phyloP scores from a whole-genome alignment of 2,329 filamentous ascomycete genomes.

The Akanthomyces dipterigenus region DNA sequence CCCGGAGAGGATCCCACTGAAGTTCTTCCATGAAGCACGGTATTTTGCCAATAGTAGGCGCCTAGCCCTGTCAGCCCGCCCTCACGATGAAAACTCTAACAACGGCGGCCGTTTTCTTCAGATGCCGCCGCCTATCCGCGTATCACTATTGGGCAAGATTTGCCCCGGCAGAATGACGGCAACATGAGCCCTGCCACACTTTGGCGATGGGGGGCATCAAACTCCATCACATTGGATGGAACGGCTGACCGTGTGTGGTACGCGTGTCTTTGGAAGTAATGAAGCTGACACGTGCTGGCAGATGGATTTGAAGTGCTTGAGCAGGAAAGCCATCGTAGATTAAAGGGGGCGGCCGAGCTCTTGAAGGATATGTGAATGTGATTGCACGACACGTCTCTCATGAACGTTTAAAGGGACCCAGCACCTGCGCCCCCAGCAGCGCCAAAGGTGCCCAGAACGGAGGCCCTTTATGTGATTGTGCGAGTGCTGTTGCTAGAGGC shows the following conservation, averaged over 20 bases:
- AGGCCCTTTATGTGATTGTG: too few species aligned
- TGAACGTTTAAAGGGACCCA: too few species aligned
- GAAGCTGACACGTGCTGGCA: background rate
- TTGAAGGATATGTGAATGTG: background rate
- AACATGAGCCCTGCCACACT: slow-evolving; percentile 15
- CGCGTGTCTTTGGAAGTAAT: background rate
- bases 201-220: slow-evolving; percentile 17
- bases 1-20: slow-evolving; percentile 9
- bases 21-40: slow-evolving; percentile 11
- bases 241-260: slow-evolving; percentile 15
- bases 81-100: too few species aligned
- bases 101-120: too few species aligned
- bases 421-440: too few species aligned
- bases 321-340: background rate
- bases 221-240: slow-evolving; percentile 17
- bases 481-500: too few species aligned
- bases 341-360: background rate
- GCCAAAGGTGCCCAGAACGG: too few species aligned
- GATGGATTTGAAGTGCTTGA: background rate
- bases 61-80: too few species aligned
- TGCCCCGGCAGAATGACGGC: slow-evolving; percentile 11
- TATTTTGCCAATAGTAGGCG: slow-evolving; percentile 12
- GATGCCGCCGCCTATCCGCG: slow-evolving; percentile 12
- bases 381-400: too few species aligned
- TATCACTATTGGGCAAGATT: slow-evolving; percentile 12